Evolutionary conservation across 2,329 filamentous ascomycete species (phyloP).

Genomic region (Onygenales sp.): DNA sequence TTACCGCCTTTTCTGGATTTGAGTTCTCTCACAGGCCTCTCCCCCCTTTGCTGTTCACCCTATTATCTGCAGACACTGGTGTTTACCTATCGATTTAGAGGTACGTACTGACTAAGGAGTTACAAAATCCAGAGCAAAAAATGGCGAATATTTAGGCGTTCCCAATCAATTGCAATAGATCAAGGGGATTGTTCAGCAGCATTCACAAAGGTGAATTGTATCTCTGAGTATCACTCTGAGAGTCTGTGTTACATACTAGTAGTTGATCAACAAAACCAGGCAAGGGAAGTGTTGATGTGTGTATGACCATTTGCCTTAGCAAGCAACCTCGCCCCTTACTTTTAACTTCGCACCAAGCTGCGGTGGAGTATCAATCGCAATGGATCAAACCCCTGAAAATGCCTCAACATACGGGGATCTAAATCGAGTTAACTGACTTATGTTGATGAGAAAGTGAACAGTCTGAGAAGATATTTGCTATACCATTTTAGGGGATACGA

Average conservation of each 20-base stretch:
- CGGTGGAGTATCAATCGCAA: neutral
- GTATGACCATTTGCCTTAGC: neutral
- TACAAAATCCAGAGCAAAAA: neutral
- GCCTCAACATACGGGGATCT: neutral
- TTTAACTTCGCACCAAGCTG: neutral
- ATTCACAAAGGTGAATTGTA: neutral
- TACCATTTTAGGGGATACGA: neutral
- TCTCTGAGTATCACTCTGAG: neutral
- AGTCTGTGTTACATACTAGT: neutral
- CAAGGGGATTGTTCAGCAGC: neutral
- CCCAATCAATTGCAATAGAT: neutral
- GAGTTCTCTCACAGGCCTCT: neutral
- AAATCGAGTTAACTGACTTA: neutral
- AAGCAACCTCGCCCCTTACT: neutral
- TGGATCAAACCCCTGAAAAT: neutral
- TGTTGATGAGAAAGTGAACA: neutral
- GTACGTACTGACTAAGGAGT: neutral
- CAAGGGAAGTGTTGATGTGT: neutral
- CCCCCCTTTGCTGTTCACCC: neutral
- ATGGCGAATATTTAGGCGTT: neutral
- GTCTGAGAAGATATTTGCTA: neutral
- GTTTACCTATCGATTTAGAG: neutral
- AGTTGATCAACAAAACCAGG: neutral
- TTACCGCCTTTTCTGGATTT: neutral
- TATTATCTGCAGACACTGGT: neutral